phyloP scores from a whole-genome alignment of 352 stramenopile genomes.

The Pythium rishiriense region DNA sequence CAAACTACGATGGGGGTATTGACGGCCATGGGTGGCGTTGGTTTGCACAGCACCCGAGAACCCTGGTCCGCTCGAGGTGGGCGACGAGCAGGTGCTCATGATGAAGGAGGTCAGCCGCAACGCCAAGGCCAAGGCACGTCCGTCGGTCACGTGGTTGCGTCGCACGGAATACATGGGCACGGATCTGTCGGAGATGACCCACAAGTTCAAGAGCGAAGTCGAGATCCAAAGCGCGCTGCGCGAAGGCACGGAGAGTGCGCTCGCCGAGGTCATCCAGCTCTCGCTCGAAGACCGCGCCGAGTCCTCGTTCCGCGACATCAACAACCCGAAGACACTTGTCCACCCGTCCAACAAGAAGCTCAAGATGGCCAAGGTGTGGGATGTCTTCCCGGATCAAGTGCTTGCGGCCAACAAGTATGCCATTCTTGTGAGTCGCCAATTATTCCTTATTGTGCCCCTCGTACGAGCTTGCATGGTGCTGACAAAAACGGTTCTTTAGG shows the following conservation, averaged over 20 bases:
- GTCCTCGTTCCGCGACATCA: conserved; percentile 76
- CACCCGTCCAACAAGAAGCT: conserved; percentile 84
- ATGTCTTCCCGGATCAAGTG: conserved; percentile 81
- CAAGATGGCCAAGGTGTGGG: conserved; percentile 80
- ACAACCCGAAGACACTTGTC: conserved; percentile 60
- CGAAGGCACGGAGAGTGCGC: conserved; percentile 77
- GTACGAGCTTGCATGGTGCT: not conserved
- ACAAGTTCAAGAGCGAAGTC: conserved; percentile 88
- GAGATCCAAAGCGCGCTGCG: conserved; percentile 82
- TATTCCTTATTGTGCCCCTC: too few relatives aligned
- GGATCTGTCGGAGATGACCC: conserved; percentile 81
- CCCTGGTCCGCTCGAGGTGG: conserved; percentile 57
- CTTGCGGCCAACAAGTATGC: conserved; percentile 82
- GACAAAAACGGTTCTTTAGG: conserved; percentile 36
- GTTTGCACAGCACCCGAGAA: conserved; percentile 44
- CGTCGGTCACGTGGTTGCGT: conserved; percentile 77
- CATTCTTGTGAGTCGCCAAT: conserved; percentile 61
- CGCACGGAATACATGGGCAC: conserved; percentile 87
- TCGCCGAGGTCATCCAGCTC: conserved; percentile 70
- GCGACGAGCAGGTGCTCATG: conserved; percentile 76
- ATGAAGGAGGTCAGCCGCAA: conserved; percentile 71
- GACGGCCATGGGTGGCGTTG: not conserved
- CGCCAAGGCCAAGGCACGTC: conserved; percentile 63
- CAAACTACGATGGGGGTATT: conserved; percentile 20
- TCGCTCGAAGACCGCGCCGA: conserved; percentile 80